Evolutionary conservation across 148 eudicot genomes (phyloP).

Genomic region (Fagopyrum esculentum): DNA sequence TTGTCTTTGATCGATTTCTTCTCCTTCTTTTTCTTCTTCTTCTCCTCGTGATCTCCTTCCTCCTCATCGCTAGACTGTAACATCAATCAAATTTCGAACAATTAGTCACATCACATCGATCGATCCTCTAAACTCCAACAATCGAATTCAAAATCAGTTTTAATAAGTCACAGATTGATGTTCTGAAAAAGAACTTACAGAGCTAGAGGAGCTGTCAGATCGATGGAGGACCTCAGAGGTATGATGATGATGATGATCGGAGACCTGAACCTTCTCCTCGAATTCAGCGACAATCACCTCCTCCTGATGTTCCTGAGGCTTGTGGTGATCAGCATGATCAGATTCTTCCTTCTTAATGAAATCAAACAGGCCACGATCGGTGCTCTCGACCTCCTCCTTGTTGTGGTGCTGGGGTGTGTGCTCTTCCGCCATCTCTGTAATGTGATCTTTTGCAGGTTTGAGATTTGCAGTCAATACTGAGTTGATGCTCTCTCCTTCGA

Average conservation of each 20-base stretch:
- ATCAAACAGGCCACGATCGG: constrained; percentile 13
- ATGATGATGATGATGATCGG: background rate
- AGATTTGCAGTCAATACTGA: background rate
- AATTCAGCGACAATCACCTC: constrained; percentile 6
- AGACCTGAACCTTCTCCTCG: constrained; percentile 6
- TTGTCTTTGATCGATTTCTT: constrained; percentile 11
- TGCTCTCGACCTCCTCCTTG: background rate
- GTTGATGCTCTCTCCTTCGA: background rate
- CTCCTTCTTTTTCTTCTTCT: constrained; percentile 7
- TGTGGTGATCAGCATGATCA: background rate
- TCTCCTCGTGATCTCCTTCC: constrained; percentile 14
- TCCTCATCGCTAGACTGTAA: constrained; percentile 12
- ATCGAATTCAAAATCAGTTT: background rate
- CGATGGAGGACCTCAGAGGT: background rate
- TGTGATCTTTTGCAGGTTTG: background rate
- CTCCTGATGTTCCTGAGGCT: background rate
- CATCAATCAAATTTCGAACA: background rate
- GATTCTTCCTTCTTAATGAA: constrained; percentile 10
- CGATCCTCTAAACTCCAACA: background rate
- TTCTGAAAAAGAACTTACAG: constrained; percentile 2
- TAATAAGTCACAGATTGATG: background rate
- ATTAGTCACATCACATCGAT: background rate
- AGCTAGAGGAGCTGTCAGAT: constrained; percentile 14
- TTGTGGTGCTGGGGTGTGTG: constrained; percentile 6
- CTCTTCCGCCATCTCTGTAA: constrained; percentile 10